Conservation (phyloP, 371 early-diverging fungal genomes). For the Rhizomucor pusillus region DNA sequence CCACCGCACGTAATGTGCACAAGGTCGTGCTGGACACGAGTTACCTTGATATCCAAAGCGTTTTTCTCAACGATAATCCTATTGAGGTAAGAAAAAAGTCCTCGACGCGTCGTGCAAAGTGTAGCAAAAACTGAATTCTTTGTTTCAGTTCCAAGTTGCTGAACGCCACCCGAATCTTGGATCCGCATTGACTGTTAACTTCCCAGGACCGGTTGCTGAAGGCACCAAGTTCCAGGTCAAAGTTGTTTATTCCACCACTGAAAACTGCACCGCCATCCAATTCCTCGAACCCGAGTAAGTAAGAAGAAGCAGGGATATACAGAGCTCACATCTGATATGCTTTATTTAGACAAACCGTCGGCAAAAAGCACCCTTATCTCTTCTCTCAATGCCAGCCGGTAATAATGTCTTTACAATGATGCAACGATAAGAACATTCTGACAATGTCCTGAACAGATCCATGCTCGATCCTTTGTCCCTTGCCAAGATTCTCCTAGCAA, state of each 20-base stretch:
- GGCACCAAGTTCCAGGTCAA: constrained; percentile 51
- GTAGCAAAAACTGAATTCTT: too few relatives aligned
- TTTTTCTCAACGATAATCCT: constrained; percentile 34
- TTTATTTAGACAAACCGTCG: constrained; percentile 87
- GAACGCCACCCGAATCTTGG: constrained; percentile 70
- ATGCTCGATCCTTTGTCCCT: constrained; percentile 91
- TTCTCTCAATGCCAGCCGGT: constrained; percentile 95
- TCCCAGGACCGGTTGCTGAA: constrained; percentile 45
- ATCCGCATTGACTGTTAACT: constrained; percentile 66
- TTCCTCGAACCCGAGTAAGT: constrained; percentile 82
- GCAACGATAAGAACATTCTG: background rate
- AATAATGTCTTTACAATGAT: constrained; percentile 6
- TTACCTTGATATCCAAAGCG: constrained; percentile 57
- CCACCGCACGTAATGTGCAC: constrained; percentile 45
- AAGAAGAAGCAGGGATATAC: background rate
- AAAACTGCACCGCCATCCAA: constrained; percentile 84
- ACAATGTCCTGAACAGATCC: constrained; percentile 55
- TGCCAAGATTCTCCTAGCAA: constrained; percentile 93
- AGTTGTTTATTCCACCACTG: constrained; percentile 81
- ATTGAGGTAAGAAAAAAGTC: constrained; percentile 37
- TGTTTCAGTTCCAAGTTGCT: constrained; percentile 49
- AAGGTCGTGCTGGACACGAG: constrained; percentile 82
- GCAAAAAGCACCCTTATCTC: constrained; percentile 91
- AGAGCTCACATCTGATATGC: background rate
- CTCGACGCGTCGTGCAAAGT: too few relatives aligned